Percentiles rank a stretch among this genome's conserved stretches.
Evolutionary conservation across 2,329 filamentous ascomycete genomes (phyloP).

Genomic region (Lecanicillium sp.): DNA sequence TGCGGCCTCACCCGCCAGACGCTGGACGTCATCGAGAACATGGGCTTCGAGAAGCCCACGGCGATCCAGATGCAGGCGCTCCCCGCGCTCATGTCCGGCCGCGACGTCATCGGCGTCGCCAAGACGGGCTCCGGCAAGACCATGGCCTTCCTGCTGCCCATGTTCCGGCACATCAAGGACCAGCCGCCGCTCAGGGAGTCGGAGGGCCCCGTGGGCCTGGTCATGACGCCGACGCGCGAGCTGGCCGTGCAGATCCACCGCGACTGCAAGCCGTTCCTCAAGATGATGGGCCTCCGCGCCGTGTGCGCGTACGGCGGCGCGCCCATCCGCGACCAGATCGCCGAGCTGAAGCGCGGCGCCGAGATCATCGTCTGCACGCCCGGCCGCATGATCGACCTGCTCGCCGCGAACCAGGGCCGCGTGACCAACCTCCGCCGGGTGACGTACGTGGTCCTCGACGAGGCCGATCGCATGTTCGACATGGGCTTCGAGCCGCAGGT

Average conservation of each 20-base stretch:
- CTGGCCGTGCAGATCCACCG: conserved; percentile 88
- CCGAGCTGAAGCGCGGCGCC: conserved; percentile 87
- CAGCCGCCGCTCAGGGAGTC: conserved; percentile 74
- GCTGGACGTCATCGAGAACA: conserved; percentile 72
- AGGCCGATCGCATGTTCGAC: conserved; percentile 98
- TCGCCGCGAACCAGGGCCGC: conserved; percentile 88
- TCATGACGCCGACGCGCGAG: conserved; percentile 93
- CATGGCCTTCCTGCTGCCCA: conserved; percentile 87
- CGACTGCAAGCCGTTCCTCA: conserved; percentile 92
- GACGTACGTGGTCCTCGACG: conserved; percentile 91
- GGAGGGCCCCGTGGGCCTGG: conserved; percentile 81
- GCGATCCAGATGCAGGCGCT: conserved; percentile 94
- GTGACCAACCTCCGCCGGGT: conserved; percentile 87
- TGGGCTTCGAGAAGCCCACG: conserved; percentile 85
- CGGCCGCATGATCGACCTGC: conserved; percentile 89
- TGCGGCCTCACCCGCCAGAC: conserved; percentile 85
- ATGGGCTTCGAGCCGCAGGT: conserved; percentile 99
- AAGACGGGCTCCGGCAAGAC: conserved; percentile 99
- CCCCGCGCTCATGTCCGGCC: conserved; percentile 90
- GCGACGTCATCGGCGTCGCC: conserved; percentile 91
- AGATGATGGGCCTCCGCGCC: conserved; percentile 74
- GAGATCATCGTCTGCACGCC: conserved; percentile 95
- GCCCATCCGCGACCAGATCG: conserved; percentile 96
- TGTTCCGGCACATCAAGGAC: conserved; percentile 97
- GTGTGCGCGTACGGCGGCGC: conserved; percentile 94